Conservation (phyloP, 176 grass and related monocot genomes). For the Echinochloa phyllopogon region DNA sequence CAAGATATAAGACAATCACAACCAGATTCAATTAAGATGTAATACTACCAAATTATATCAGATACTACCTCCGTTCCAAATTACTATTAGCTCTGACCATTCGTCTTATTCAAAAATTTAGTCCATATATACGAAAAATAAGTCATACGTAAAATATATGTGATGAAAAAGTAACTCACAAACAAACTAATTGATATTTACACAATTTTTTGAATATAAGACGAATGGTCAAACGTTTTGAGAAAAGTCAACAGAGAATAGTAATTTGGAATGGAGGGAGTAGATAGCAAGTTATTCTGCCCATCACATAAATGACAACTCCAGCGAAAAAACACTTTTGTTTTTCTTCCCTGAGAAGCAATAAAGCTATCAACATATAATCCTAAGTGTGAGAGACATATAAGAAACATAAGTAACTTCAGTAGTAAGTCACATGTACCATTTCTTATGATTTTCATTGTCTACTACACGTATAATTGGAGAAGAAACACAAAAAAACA, state of each 20-base stretch:
- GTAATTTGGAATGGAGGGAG: no score
- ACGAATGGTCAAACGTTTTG: no score
- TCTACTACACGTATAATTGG: background rate
- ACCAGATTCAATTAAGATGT: background rate
- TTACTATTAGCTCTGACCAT: no score
- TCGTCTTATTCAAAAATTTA: no score
- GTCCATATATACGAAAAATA: no score
- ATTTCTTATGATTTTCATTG: slow-evolving; percentile 28
- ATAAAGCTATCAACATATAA: background rate
- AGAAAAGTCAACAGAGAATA: no score
- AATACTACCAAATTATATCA: slow-evolving; percentile 7
- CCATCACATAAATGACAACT: background rate
- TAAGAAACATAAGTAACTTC: slow-evolving; percentile 15
- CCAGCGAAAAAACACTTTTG: slow-evolving; percentile 12
- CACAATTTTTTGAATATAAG: no score
- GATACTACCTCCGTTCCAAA: no score
- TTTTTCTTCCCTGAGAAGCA: slow-evolving; percentile 5
- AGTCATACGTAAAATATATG: no score
- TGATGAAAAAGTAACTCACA: no score
- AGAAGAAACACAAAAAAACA: background rate
- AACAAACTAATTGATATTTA: no score
- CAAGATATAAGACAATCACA: background rate
- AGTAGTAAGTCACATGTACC: slow-evolving; percentile 25
- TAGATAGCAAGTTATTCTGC: slow-evolving; percentile 3
- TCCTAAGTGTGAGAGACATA: background rate